Evolutionary conservation across 257 asterid genomes (phyloP).

Genomic region (Lavandula angustifolia): DNA sequence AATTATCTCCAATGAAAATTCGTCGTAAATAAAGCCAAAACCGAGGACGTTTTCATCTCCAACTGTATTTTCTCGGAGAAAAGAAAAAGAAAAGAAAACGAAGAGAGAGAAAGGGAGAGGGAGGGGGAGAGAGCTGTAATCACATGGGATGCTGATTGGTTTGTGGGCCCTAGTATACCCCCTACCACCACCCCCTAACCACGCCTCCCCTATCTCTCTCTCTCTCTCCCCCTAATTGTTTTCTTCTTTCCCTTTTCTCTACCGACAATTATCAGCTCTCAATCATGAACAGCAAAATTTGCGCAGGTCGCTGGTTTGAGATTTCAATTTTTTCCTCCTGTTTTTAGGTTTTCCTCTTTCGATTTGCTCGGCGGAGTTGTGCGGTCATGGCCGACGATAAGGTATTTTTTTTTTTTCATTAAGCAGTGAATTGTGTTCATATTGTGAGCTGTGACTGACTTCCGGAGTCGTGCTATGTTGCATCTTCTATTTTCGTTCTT

Average conservation of each 20-base stretch:
- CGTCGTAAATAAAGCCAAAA: constrained; percentile 19
- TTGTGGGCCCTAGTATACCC: constrained; percentile 51
- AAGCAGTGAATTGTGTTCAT: not conserved
- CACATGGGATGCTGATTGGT: constrained; percentile 82
- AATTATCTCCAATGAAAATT: not conserved
- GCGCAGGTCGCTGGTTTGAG: constrained; percentile 23
- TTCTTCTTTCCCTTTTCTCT: constrained; percentile 42
- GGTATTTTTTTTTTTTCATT: constrained; percentile 32
- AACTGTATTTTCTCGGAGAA: constrained; percentile 1
- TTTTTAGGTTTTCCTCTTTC: constrained; percentile 19
- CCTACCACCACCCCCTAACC: constrained; percentile 34
- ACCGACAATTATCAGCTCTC: constrained; percentile 65
- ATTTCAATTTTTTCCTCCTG: constrained; percentile 9
- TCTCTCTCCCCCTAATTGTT: constrained; percentile 19
- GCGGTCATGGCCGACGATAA: constrained; percentile 53
- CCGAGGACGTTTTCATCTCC: constrained; percentile 9
- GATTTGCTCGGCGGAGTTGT: constrained; percentile 27
- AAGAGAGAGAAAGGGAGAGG: not conserved
- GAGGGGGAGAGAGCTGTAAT: constrained; percentile 41
- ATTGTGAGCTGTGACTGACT: not conserved
- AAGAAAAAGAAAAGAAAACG: constrained; percentile 23
- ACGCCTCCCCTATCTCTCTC: constrained; percentile 15
- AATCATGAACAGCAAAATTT: constrained; percentile 35
- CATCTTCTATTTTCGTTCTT: constrained; percentile 15
- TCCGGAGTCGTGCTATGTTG: not conserved